Evolutionary conservation across 1,284 basidiomycete species (phyloP).

Genomic region (Leccinum subrobustum): DNA sequence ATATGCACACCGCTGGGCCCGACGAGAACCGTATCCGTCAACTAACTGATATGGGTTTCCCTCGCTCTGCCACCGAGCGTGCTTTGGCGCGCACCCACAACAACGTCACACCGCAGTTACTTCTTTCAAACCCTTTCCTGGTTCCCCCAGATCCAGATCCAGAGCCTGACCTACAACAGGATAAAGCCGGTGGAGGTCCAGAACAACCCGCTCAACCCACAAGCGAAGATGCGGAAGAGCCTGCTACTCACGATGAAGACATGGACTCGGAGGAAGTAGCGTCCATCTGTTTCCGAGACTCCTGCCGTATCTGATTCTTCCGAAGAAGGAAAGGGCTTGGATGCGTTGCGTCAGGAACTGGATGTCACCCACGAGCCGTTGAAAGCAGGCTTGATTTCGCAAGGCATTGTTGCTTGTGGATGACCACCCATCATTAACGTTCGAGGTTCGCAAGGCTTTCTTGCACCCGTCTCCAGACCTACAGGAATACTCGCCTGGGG

Average conservation of each 20-base stretch:
- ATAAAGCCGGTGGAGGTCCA: constrained; percentile 32
- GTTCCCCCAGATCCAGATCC: constrained; percentile 51
- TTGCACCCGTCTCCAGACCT: constrained; percentile 59
- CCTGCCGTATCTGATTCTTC: constrained; percentile 11
- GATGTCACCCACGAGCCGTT: constrained; percentile 67
- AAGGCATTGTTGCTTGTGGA: constrained; percentile 82
- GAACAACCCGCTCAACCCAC: constrained; percentile 29
- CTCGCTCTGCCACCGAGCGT: constrained; percentile 78
- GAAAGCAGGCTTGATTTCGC: constrained; percentile 59
- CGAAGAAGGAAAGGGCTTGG: constrained; percentile 48
- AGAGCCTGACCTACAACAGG: constrained; percentile 56
- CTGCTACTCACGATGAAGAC: constrained; percentile 29
- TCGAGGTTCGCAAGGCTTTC: constrained; percentile 85
- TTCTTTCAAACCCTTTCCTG: constrained; percentile 82
- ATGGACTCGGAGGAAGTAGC: constrained; percentile 30
- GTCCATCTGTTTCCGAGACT: constrained; percentile 16
- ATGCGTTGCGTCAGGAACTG: constrained; percentile 65
- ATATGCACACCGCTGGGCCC: constrained; percentile 47
- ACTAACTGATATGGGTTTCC: constrained; percentile 97
- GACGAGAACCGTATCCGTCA: constrained; percentile 80
- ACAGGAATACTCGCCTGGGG: constrained; percentile 63
- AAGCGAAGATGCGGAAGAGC: constrained; percentile 27
- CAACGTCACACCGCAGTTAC: constrained; percentile 84
- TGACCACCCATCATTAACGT: constrained; percentile 83
- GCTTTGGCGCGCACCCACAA: constrained; percentile 86